Evolutionary conservation across 2,329 filamentous ascomycete species (phyloP), one percentile per base, ranked within the genome.

Genomic region (Hortaea sp.): DNA sequence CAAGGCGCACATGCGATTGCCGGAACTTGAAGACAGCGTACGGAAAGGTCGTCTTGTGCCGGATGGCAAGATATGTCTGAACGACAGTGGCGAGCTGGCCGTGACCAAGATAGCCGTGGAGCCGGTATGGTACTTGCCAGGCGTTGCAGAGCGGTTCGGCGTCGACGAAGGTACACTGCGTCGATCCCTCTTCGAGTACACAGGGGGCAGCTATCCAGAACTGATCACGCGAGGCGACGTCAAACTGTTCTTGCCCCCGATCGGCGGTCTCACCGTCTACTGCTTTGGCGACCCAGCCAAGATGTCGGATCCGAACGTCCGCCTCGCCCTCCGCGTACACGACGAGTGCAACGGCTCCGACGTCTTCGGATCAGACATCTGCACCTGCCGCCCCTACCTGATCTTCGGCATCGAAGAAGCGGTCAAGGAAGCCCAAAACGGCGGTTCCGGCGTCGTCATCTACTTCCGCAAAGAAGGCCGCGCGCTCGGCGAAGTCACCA

Each of bases 381-480:
- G 92, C 70, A 97, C 92, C 7, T 97, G 90, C 67, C 79, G 87
- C 47, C 92, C 92, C 11, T 97, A 97, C 64, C 79, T 97, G 47
- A 94, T 94, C 61, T 97, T 94, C 63, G 92, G 92, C 50, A 94
- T 98, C 51, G 88, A 95, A 61, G 92, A 98, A 67, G 92, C 92
- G 9, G 90, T 98, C 57, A 95, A 94, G 62, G 88, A 97, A 69
- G 92, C 92, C 7, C 92, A 97, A 64, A 88, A 85, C 47, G 90
- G 90, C 44, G 90, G 90, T 41, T 90, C 84, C 57, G 90, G 90
- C 47, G 88, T 95, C 20, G 92, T 97, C 45, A 95, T 97, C 64
- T 98, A 98, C 66, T 98, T 97, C 78, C 82, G 92, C 56, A 98
- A 98, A 66, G 92, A 98, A 71, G 92, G 92, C 30, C 79, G 92